phyloP scores from a whole-genome alignment of 202 grass and related monocot species.

The Panicum hallii region DNA sequence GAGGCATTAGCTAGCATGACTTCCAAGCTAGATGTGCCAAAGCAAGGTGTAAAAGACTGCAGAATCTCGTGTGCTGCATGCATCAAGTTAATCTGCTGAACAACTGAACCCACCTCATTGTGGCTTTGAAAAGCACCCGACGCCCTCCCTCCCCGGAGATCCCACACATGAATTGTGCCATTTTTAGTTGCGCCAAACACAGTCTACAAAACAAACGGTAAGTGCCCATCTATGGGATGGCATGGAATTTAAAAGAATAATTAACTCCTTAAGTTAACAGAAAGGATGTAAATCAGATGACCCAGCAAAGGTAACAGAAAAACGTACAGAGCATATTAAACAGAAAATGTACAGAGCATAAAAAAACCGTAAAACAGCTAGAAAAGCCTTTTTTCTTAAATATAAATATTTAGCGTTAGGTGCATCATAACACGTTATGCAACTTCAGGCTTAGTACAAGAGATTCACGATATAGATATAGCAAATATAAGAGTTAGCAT shows the following conservation, averaged over 20 bases:
- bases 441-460: background rate
- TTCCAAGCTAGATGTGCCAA: conserved; percentile 9
- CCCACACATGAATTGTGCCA: conserved; percentile 84
- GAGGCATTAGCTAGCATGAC: background rate
- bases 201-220: conserved; percentile 60
- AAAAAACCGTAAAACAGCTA: conserved; percentile 15
- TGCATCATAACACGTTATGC: background rate
- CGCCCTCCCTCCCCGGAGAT: conserved; percentile 82
- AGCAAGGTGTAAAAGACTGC: conserved; percentile 14
- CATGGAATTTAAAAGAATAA: background rate
- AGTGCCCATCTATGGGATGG: conserved; percentile 24
- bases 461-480: background rate
- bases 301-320: background rate
- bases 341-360: background rate
- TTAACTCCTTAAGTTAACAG: conserved; percentile 20
- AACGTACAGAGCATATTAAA: background rate
- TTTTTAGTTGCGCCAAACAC: conserved; percentile 78
- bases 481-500: conserved; percentile 11
- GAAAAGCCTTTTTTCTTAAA: too few relatives aligned
- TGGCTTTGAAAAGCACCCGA: conserved; percentile 93
- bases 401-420: conserved; percentile 7
- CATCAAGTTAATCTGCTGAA: conserved; percentile 27
- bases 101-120: conserved; percentile 63
- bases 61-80: background rate
- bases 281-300: conserved; percentile 28